Conservation (phyloP, 345 rosid species). For the Psidium friedrichsthalianum region DNA sequence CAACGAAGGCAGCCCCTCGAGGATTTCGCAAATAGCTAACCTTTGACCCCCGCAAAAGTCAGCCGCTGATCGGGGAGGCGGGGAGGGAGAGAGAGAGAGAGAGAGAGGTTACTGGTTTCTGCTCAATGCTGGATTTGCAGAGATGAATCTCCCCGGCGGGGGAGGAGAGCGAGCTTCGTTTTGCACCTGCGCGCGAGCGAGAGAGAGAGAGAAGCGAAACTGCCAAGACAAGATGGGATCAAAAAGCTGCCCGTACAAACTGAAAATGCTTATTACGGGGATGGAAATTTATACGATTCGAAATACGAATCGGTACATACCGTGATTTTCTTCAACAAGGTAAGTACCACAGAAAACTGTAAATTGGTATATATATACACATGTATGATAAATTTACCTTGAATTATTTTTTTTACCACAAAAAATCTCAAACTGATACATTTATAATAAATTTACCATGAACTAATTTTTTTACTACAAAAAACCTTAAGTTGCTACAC, state of each 20-base stretch:
- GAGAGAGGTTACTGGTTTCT: neutral
- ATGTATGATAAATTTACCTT: too few relatives aligned
- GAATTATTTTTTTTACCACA: too few relatives aligned
- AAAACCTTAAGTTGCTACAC: too few relatives aligned
- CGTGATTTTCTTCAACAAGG: too few relatives aligned
- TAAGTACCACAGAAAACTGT: too few relatives aligned
- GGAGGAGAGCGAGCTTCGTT: neutral
- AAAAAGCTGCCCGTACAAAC: neutral
- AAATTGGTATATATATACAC: too few relatives aligned
- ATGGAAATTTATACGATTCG: neutral
- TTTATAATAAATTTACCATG: too few relatives aligned
- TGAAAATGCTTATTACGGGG: rapidly evolving
- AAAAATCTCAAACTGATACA: too few relatives aligned
- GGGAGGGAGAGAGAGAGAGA: neutral
- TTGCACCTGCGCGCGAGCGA: neutral
- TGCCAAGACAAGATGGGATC: neutral
- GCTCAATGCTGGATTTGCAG: neutral
- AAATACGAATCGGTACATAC: neutral
- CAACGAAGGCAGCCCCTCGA: neutral
- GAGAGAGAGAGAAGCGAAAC: neutral
- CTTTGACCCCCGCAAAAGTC: neutral
- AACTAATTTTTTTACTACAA: too few relatives aligned
- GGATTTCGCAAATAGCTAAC: neutral
- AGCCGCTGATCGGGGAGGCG: neutral
- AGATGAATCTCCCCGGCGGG: neutral